Evolutionary conservation across 1,284 basidiomycete genomes (phyloP), one percentile per base, ranked within the genome.

Genomic region (Schizophyllum commune): DNA sequence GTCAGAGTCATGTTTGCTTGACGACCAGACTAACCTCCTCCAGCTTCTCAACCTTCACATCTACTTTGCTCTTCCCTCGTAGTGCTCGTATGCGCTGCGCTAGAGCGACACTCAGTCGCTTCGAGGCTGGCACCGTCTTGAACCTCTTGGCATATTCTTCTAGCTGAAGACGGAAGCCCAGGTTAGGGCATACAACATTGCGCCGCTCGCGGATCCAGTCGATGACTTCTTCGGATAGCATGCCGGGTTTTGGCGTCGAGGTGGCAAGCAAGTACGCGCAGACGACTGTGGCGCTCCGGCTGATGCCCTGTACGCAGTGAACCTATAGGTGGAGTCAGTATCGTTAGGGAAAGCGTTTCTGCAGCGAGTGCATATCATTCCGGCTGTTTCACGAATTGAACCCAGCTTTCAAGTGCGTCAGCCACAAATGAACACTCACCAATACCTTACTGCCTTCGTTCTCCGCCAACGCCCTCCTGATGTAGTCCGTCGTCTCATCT

Each of bases 281-380:
- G 11, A 93, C 88, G 60, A 94, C 83, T 13, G 88, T 91, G 6
- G 91, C 85, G 67, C 86, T 89, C 57, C 92, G 82, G 70, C 88
- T 91, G 63, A 94, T 81, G 59, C 93, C 92, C 69, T 90, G 86
- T 59, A 87, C 78, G 73, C 93, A 95, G 73, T 96, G 92, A 9
- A 85, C 81, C 83, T 84, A 53, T 32, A 21, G 9, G 39, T 5
- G 17, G 19, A 53, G 17, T 39, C 27, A 27, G 27, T 27, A 27
- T 27, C 5, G 27, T 27, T 5, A 27, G 27, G 27, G 27, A 27
- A 27, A 27, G 27, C 27, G 5, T 27, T 27, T 27, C 27, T 51
- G 58, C 56, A 63, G 47, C 20, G 21, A n/a, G 9, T 55, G 55
- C 8, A 19, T 52, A 5, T 27, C 3, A 2, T 27, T 5, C 27